Evolutionary conservation across 495 filamentous ascomycete genomes (phyloP), one percentile per base, ranked within the genome.

Genomic region (Daldinia loculata): DNA sequence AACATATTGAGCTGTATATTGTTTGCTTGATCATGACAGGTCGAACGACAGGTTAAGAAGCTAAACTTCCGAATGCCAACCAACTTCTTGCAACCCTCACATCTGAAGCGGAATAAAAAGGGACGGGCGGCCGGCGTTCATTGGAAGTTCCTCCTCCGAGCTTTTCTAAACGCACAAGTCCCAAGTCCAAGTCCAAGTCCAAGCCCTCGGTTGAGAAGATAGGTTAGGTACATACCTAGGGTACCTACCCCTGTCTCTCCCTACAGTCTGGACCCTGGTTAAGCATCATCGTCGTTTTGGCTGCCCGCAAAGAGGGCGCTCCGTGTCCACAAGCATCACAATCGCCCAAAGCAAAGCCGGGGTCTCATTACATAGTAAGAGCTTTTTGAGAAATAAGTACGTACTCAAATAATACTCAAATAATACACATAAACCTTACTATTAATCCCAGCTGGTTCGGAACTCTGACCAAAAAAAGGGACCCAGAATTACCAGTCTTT

Each of bases 271-370:
- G 61, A 68, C 70, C 70, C 70, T 68, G 65, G 70, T 72, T 61
- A 56, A 58, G 70, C 70, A 72, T 72, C 70, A 72, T 72, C 70
- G 70, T 72, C 70, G 70, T 72, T 72, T 72, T 72, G 70, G 36
- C 64, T 64, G 56, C 55, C 59, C 69, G 64, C 69, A 64, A 72
- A 67, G 69, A 72, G 29, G 64, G 63, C 60, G 62, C 61, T 72
- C 65, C 64, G 64, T 68, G 69, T 56, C 70, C 65, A 69, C 70
- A 63, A 65, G 22, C 60, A 65, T 64, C 56, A 65, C 63, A 63
- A 64, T 53, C 59, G 55, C 17, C 41, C 66, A 56, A 61, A 53
- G 52, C 26, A 14, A 45, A 45, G 17, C 22, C 39, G 52, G 50
- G 56, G 36, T 14, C 6, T 27, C 4, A 0, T 27, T 27, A n/a